These are phyloP conservation scores for Chalara sp. DNA, from an alignment of 2,329 filamentous ascomycete genomes.

Conservation along the genomic window DNA sequence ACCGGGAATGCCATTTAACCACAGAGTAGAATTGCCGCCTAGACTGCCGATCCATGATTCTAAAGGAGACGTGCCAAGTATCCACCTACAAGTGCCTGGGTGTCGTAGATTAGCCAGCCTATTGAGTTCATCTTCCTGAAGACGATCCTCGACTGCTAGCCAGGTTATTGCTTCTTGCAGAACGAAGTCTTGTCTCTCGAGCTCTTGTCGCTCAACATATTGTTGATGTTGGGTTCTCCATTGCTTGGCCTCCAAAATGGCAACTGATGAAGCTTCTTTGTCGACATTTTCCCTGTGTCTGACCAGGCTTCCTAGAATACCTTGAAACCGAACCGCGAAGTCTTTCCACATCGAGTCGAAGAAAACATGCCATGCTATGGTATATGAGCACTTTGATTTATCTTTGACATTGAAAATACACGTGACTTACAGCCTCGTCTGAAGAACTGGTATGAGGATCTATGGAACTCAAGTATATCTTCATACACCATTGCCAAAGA, in stretches of 20 bases:
- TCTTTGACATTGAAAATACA: too few species aligned
- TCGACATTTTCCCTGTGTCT: background rate
- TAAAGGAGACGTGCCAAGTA: background rate
- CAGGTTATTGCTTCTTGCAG: constrained; percentile 3
- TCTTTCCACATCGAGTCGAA: too few species aligned
- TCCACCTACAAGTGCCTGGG: constrained; percentile 2
- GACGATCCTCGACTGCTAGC: background rate
- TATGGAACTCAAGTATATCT: too few species aligned
- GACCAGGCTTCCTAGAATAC: background rate
- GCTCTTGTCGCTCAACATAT: background rate
- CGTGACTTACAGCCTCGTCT: too few species aligned
- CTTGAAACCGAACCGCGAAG: background rate
- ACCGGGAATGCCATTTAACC: too few species aligned
- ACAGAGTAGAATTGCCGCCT: too few species aligned
- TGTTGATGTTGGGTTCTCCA: background rate
- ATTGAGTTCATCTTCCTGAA: background rate
- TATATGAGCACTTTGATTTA: too few species aligned
- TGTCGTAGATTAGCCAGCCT: background rate
- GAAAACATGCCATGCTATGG: too few species aligned
- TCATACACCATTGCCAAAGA: too few species aligned
- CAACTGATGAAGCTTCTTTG: background rate
- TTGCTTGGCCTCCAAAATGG: constrained; percentile 1
- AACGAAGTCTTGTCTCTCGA: background rate
- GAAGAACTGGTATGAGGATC: too few species aligned
- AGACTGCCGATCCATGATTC: too few species aligned